Base-by-base conservation (phyloP, 345 rosid species). In the Murraya koenigii region DNA sequence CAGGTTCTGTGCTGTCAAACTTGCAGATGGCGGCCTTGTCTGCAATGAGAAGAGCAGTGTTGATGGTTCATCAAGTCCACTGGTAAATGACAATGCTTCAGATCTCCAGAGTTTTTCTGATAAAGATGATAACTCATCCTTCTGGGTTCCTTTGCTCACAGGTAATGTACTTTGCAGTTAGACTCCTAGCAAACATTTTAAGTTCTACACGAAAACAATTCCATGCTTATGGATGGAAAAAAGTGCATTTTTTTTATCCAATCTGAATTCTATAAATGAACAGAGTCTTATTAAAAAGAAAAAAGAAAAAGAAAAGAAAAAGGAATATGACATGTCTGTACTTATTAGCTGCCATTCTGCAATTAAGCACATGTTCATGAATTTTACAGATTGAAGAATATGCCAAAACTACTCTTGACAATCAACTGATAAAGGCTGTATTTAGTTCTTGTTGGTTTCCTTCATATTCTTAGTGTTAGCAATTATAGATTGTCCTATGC, bases 61-160 rank as follows among this genome's bases (percentile, higher is more conserved):
- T 77, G 87, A 84, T 85, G 85, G 81, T 72, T 80, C 88, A 52
- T 72, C 74, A 38, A 62, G 44, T 72, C 52, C 74, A 62, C 19
- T 30, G 26, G 79, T 7, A 38, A 83, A 82, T 77, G 90, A 82
- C 78, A 81, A 74, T 78, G 84, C 74, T 25, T 78, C 84, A 9
- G 84, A 86, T 81, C 71, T 76, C 69, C 86, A 83, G 71, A 76
- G 72, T 71, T 78, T 78, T 44, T 72, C 76, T 58, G 86, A 89
- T 54, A 84, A 89, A 61, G 99, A 94, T 84, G 98, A 96, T 79
- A 89, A 88, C 84, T 88, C 86, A 49, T 92, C 97, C 2, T 96
- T 83, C 79, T 96, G 99, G 99, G 79, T 92, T 84, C 99, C 98
- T 80, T 80, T 96, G 86, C 95, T 96, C 69, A 78, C 94, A 85